Conservation (phyloP, 1,139 yeast genomes). For the Pichia sp. region DNA sequence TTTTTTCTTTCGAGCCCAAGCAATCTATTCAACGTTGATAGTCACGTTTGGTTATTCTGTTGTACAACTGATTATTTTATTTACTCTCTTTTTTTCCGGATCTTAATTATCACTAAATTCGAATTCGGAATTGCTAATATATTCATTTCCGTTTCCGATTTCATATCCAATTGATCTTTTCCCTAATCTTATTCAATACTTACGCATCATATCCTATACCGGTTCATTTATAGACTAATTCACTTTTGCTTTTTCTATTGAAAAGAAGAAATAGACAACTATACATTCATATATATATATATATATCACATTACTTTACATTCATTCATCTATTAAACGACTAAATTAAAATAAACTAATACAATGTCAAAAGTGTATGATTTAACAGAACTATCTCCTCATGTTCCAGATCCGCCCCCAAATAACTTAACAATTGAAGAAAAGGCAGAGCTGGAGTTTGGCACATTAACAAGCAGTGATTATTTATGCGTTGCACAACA, state of each 20-base stretch:
- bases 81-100: neutral
- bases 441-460: constrained; percentile 59
- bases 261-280: too few relatives aligned
- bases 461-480: constrained; percentile 50
- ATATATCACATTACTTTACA: neutral
- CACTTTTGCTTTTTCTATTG: too few relatives aligned
- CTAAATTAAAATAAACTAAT: neutral
- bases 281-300: too few relatives aligned
- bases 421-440: constrained; percentile 43
- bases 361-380: constrained; percentile 4
- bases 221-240: neutral
- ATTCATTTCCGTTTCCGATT: neutral
- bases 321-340: too few relatives aligned
- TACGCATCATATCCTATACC: neutral
- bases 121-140: neutral
- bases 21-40: neutral
- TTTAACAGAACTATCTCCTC: constrained; percentile 10
- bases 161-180: neutral
- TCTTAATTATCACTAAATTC: neutral
- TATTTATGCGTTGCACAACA: constrained; percentile 49
- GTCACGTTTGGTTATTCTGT: neutral
- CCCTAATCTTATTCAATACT: neutral
- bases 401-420: constrained; percentile 45
- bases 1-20: neutral
- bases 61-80: neutral